These are phyloP conservation scores for Geotrichum reessii DNA, from an alignment of 1,139 yeast genomes.

Conservation along the genomic window DNA sequence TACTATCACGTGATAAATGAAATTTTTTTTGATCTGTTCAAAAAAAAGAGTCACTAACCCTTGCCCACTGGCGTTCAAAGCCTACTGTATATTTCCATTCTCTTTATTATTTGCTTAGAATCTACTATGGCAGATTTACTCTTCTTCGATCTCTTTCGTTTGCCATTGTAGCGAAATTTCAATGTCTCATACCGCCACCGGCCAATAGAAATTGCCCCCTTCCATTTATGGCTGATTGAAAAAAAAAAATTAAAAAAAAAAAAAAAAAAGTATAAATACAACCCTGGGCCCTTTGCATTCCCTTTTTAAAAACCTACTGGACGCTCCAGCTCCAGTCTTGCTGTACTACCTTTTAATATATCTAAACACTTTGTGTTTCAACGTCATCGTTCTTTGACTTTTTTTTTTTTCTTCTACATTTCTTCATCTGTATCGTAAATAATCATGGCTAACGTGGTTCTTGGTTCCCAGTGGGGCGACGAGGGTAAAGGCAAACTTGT, in stretches of 20 bases:
- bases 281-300: conserved; percentile 1
- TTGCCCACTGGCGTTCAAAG: conserved; percentile 1
- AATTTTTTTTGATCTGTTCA: neutral
- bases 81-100: neutral
- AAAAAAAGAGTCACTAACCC: conserved; percentile 13
- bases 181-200: neutral
- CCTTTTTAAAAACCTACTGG: conserved; percentile 17
- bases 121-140: neutral
- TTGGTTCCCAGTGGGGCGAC: conserved; percentile 99
- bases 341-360: conserved; percentile 15
- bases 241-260: too few relatives aligned
- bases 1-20: neutral
- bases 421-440: neutral
- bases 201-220: neutral
- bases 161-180: neutral
- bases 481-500: conserved; percentile 99
- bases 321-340: conserved; percentile 20
- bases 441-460: conserved; percentile 79
- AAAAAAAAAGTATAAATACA: conserved; percentile 12
- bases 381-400: neutral
- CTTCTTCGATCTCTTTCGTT: neutral
- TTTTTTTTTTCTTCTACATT: neutral
- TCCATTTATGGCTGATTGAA: neutral
- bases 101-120: too few relatives aligned
- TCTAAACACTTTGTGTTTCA: neutral